Evolutionary conservation across 176 grass and related monocot species (phyloP).

Genomic region (Bromus sterilis): DNA sequence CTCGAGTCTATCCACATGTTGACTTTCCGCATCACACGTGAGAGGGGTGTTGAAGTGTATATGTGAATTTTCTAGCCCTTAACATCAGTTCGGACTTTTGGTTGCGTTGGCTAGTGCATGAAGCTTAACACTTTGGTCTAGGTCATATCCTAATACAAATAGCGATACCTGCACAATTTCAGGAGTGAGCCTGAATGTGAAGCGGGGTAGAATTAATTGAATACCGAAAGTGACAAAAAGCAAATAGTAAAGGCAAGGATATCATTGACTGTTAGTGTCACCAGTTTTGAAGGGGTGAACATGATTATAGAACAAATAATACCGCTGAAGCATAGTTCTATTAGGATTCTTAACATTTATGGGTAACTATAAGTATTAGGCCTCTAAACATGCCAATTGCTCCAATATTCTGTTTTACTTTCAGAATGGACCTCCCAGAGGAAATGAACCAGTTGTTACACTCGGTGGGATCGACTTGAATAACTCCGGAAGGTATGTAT

Average conservation of each 20-base stretch:
- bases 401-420: conserved; percentile 33
- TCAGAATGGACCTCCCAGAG: conserved; percentile 65
- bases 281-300: conserved; percentile 9
- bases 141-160: not conserved
- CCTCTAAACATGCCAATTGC: not conserved
- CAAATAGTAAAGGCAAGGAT: not conserved
- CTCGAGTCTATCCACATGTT: too few species aligned
- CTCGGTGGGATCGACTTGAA: conserved; percentile 95
- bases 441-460: conserved; percentile 68
- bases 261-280: not conserved
- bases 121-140: not conserved
- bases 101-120: too few species aligned
- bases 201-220: not conserved
- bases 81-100: too few species aligned
- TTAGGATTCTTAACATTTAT: conserved; percentile 12
- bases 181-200: not conserved
- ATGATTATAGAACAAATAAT: not conserved
- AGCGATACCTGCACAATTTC: not conserved
- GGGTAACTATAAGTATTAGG: not conserved
- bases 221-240: not conserved
- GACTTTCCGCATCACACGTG: too few species aligned
- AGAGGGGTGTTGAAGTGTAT: too few species aligned
- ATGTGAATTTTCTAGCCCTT: too few species aligned
- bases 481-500: conserved; percentile 84
- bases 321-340: conserved; percentile 2